phyloP scores from a whole-genome alignment of 2,329 filamentous ascomycete species.

The Acrocalymma vagum region DNA sequence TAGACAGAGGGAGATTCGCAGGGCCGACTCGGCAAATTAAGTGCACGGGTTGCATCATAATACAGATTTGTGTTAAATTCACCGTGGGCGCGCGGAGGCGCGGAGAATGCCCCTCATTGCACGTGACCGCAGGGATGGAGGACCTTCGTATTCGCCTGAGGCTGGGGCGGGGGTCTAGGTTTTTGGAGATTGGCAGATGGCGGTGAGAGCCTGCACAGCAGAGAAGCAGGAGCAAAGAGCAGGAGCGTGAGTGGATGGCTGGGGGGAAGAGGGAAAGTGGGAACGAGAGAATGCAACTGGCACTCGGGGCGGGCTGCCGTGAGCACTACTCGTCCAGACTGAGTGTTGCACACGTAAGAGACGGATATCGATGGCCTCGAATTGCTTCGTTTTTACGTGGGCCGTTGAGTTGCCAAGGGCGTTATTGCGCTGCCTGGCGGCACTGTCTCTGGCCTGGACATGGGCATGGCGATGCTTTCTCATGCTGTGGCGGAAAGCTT shows the following conservation, averaged over 20 bases:
- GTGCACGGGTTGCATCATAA: not conserved
- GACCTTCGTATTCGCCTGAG: constrained; percentile 4
- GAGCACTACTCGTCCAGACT: constrained; percentile 26
- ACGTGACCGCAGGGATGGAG: constrained; percentile 32
- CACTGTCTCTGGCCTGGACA: constrained; percentile 20
- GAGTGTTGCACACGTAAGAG: constrained; percentile 29
- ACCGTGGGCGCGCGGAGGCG: constrained; percentile 52
- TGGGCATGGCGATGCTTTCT: constrained; percentile 28
- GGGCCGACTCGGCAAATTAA: not conserved
- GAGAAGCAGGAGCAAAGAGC: too few relatives aligned
- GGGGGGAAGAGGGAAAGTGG: too few relatives aligned
- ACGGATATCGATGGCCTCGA: too few relatives aligned
- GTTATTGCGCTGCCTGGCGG: constrained; percentile 41
- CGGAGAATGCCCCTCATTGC: constrained; percentile 43
- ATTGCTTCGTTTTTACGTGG: not conserved
- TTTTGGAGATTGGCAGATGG: constrained; percentile 35
- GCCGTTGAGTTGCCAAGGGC: constrained; percentile 27
- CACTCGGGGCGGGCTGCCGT: constrained; percentile 19
- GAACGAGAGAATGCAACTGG: constrained; percentile 18
- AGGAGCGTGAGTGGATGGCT: constrained; percentile 45
- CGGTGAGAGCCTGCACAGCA: constrained; percentile 43
- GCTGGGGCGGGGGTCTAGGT: not conserved
- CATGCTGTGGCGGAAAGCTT: constrained; percentile 45
- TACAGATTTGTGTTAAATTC: constrained; percentile 46
- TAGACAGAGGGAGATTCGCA: not conserved